Percentiles rank a stretch among this genome's conserved stretches.
phyloP scores from a whole-genome alignment of 2,329 filamentous ascomycete species.

The Pseudogymnoascus sp. region DNA sequence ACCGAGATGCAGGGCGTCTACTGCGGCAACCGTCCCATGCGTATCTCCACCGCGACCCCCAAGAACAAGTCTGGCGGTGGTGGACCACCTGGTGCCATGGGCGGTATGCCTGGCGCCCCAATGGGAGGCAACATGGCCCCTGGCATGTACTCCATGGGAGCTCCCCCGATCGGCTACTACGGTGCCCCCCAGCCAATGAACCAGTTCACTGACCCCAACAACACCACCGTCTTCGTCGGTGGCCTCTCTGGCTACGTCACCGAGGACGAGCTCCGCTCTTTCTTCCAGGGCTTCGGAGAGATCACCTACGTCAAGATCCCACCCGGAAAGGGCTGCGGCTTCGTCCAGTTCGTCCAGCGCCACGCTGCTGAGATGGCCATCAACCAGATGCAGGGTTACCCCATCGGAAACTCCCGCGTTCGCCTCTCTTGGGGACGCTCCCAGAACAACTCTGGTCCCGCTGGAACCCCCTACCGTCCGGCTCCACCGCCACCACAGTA shows the following conservation, averaged over 20 bases:
- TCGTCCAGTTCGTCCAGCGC: conserved; percentile 97
- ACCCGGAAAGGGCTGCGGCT: conserved; percentile 96
- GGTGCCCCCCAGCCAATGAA: conserved; percentile 82
- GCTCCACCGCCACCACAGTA: conserved; percentile 75
- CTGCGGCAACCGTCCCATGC: conserved; percentile 97
- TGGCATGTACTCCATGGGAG: conserved; percentile 63
- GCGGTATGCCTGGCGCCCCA: conserved; percentile 41
- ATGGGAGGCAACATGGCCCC: conserved; percentile 38
- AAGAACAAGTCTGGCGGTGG: conserved; percentile 69
- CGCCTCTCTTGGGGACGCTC: conserved; percentile 95
- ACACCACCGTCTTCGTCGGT: conserved; percentile 97
- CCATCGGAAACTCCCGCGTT: conserved; percentile 96
- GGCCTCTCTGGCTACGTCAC: conserved; percentile 96
- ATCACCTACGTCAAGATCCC: conserved; percentile 99
- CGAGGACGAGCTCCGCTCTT: conserved; percentile 97
- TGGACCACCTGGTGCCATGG: conserved; percentile 47
- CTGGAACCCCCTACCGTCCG: conserved; percentile 93
- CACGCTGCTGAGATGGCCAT: conserved; percentile 99
- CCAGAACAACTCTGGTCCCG: conserved; percentile 96
- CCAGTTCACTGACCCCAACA: conserved; percentile 99
- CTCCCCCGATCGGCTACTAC: conserved; percentile 59
- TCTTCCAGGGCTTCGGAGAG: conserved; percentile 99
- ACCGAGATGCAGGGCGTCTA: conserved; percentile 99
- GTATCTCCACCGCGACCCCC: conserved; percentile 93
- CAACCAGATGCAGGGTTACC: conserved; percentile 99